Conservation (phyloP, 2,329 filamentous ascomycete species). For the Aspergillus sclerotialis region DNA sequence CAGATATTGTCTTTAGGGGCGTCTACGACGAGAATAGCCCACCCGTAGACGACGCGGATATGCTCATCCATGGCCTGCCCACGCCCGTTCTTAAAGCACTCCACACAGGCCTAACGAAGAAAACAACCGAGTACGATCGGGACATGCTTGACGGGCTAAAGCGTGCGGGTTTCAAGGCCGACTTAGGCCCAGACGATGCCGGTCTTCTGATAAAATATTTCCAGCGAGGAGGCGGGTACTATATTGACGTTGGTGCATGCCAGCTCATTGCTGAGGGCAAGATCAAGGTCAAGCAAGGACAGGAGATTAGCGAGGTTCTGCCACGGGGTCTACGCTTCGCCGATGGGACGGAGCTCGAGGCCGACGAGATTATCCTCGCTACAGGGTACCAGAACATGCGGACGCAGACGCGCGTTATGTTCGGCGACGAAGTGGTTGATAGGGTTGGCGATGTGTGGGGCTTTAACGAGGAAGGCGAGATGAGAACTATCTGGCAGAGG, state of each 20-base stretch:
- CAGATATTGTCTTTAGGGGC: background rate
- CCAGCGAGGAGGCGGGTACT: slow-evolving; percentile 26
- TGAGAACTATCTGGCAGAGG: slow-evolving; percentile 22
- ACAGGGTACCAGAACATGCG: slow-evolving; percentile 21
- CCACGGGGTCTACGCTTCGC: slow-evolving; percentile 23
- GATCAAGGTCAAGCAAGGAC: slow-evolving; percentile 21
- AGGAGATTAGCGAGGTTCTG: slow-evolving; percentile 15
- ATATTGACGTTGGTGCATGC: slow-evolving; percentile 25
- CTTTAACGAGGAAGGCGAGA: slow-evolving; percentile 22
- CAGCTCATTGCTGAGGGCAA: slow-evolving; percentile 21
- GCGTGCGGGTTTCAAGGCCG: slow-evolving; percentile 21
- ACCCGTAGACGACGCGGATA: background rate
- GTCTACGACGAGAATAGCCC: background rate
- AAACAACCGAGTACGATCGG: slow-evolving; percentile 15
- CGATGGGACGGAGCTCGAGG: slow-evolving; percentile 27
- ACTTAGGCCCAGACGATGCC: slow-evolving; percentile 29
- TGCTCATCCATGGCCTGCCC: background rate
- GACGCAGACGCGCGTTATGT: slow-evolving; percentile 15
- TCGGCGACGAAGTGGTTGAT: slow-evolving; percentile 18
- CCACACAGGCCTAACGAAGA: slow-evolving; percentile 12
- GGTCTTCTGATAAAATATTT: slow-evolving; percentile 21
- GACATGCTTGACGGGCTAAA: slow-evolving; percentile 17
- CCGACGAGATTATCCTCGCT: slow-evolving; percentile 24
- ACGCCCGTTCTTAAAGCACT: slow-evolving; percentile 9
- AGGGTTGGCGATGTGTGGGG: slow-evolving; percentile 19